Evolutionary conservation across 2,329 filamentous ascomycete species (phyloP).

Genomic region (Stagonosporopsis cucurbitacearum): DNA sequence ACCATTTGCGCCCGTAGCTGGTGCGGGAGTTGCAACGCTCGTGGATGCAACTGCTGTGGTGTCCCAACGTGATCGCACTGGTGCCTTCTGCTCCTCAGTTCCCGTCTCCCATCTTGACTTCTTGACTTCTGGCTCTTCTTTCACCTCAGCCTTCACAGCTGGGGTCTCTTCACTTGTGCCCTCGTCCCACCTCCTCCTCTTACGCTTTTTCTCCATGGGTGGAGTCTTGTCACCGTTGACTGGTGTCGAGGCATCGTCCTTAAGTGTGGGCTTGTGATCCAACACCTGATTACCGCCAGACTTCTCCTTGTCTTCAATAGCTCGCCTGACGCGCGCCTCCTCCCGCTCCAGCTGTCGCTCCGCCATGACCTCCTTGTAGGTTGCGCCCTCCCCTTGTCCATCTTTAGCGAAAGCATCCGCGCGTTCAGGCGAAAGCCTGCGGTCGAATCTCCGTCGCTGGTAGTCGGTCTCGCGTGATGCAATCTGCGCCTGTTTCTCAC

Average conservation of each 20-base stretch:
- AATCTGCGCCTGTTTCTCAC: constrained; percentile 90
- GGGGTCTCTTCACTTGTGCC: constrained; percentile 55
- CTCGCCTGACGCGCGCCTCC: constrained; percentile 81
- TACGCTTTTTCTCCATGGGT: constrained; percentile 65
- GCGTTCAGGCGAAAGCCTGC: constrained; percentile 79
- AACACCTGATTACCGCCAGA: constrained; percentile 65
- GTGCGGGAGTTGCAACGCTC: constrained; percentile 31
- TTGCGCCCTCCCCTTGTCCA: constrained; percentile 74
- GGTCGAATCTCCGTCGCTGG: constrained; percentile 92
- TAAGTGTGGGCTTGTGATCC: constrained; percentile 76
- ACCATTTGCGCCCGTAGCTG: constrained; percentile 29
- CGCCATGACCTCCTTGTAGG: constrained; percentile 91
- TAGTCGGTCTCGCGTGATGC: constrained; percentile 95
- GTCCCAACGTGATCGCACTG: constrained; percentile 46
- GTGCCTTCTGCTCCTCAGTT: constrained; percentile 34
- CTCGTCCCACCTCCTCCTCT: constrained; percentile 97
- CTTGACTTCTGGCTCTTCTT: constrained; percentile 30
- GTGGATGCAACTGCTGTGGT: constrained; percentile 38
- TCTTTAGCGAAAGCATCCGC: constrained; percentile 85
- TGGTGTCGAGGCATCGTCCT: constrained; percentile 68
- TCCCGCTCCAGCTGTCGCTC: constrained; percentile 89
- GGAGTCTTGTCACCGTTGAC: constrained; percentile 74
- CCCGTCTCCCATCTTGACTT: constrained; percentile 82
- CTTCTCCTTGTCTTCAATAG: constrained; percentile 78
- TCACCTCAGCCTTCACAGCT: constrained; percentile 26